Conservation (phyloP, 129 eudicot genomes). For the sunflower (Helianthus annuus) region HanXRQr2.0-SUNRISE NC_035435.2:74434432-74434931, state of each 20-base stretch:
- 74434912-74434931: not conserved
- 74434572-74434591: constrained; percentile 98
- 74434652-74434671: constrained; percentile 86
- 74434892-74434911: not conserved
- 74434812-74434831: constrained; percentile 96
- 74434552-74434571: constrained; percentile 96
- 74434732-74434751: not conserved
- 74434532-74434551: constrained; percentile 60
- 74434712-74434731: constrained; percentile 22
- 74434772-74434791: constrained; percentile 88
- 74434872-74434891: not conserved
- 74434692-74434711: constrained; percentile 1
- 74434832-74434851: constrained; percentile 93
- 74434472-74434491: constrained; percentile 32
- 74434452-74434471: constrained; percentile 97
- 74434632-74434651: constrained; percentile 81
- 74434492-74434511: not conserved
- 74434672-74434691: constrained; percentile 48
- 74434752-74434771: constrained; percentile 6
- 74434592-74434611: constrained; percentile 99
- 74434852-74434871: constrained; percentile 87
- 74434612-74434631: constrained; percentile 96
- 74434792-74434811: constrained; percentile 98
- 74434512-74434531: not conserved
- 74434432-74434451: constrained; percentile 77